phyloP scores from a whole-genome alignment of 2,329 filamentous ascomycete genomes.

The Pezizomycotina sp. region DNA sequence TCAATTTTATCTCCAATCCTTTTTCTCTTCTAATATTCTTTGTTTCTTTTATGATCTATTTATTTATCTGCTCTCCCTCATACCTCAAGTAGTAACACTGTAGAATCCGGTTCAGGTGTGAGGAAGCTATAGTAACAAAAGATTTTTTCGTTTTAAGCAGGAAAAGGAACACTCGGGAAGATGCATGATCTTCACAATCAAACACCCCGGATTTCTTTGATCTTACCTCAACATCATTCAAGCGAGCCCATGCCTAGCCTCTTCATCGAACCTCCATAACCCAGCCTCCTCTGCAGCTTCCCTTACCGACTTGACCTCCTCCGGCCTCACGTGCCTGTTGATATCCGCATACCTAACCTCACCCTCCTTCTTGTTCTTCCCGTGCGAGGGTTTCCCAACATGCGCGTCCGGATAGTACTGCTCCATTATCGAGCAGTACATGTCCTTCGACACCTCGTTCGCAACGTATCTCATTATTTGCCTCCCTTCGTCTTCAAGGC shows the following conservation, averaged over 20 bases:
- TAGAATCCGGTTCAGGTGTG: too few species aligned
- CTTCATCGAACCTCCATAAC: conserved; percentile 63
- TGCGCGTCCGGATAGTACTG: conserved; percentile 69
- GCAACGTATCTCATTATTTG: conserved; percentile 65
- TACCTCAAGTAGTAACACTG: too few species aligned
- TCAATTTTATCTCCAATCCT: too few species aligned
- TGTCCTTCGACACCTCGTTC: conserved; percentile 51
- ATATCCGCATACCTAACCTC: conserved; percentile 57
- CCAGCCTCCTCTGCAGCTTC: conserved; percentile 53
- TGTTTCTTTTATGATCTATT: too few species aligned
- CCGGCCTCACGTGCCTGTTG: conserved; percentile 49
- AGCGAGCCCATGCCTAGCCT: conserved; percentile 39
- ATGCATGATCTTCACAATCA: too few species aligned
- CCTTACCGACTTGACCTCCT: conserved; percentile 50
- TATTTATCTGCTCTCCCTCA: too few species aligned
- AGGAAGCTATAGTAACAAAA: too few species aligned
- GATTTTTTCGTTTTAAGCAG: too few species aligned
- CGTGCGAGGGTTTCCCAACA: conserved; percentile 51
- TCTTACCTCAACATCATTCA: too few species aligned
- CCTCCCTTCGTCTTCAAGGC: conserved; percentile 53
- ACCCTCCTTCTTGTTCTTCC: conserved; percentile 23
- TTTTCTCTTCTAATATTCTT: too few species aligned
- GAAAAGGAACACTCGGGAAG: too few species aligned
- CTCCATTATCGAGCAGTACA: conserved; percentile 78
- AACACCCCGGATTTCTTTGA: too few species aligned